These are phyloP conservation scores for Neurospora crassa DNA, from an alignment of 2,329 filamentous ascomycete genomes.

Conservation along the genomic window DNA sequence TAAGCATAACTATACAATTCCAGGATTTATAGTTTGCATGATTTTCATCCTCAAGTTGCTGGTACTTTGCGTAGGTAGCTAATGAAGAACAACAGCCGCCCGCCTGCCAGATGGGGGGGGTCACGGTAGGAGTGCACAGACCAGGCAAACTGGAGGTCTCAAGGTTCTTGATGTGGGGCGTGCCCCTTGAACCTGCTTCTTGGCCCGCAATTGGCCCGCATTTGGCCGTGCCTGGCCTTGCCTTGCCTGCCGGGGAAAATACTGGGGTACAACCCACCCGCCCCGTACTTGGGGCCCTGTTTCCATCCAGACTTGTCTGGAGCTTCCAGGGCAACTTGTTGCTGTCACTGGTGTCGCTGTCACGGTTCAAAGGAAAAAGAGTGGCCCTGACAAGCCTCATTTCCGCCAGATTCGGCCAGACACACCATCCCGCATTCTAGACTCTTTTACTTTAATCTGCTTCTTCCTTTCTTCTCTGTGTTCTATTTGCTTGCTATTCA, in stretches of 20 bases:
- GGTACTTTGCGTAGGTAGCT: not conserved
- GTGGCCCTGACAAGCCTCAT: not conserved
- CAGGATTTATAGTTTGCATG: not conserved
- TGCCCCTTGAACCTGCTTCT: not conserved
- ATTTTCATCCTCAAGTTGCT: not conserved
- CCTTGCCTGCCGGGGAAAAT: not conserved
- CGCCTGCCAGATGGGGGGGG: not conserved
- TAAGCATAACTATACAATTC: not conserved
- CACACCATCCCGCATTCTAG: slow-evolving; percentile 1
- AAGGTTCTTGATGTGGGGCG: not conserved
- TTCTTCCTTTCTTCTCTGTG: not conserved
- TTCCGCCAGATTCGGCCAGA: not conserved
- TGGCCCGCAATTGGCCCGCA: not conserved
- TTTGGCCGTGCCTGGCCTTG: not conserved
- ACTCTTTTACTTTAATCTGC: not conserved
- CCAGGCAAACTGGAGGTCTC: not conserved
- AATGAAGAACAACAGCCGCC: not conserved
- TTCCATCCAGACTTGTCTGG: not conserved
- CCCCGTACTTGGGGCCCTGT: not conserved
- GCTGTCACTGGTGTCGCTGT: not conserved
- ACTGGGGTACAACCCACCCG: not conserved
- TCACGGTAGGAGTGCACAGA: not conserved
- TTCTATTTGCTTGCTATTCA: not conserved
- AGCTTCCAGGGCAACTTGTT: not conserved
- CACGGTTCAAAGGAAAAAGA: not conserved